These are phyloP conservation scores for Tripidium arundinaceum DNA, from an alignment of 202 grass and related monocot genomes.

Conservation along the genomic window DNA sequence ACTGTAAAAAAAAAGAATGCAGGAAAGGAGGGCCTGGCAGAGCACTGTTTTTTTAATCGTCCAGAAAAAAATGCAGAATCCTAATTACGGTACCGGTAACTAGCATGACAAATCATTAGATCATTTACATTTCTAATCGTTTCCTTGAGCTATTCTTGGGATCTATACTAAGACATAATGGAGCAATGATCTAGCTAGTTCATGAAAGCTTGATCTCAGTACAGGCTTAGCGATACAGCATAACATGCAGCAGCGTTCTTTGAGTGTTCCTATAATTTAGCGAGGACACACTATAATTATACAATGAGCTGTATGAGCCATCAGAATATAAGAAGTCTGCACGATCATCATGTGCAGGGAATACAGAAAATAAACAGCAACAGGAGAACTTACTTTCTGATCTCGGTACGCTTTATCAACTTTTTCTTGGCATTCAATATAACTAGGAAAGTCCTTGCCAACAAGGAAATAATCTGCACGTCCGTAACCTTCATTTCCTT, in stretches of 20 bases:
- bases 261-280: neutral
- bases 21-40: neutral
- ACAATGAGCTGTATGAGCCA: neutral
- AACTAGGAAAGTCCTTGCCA: constrained; percentile 96
- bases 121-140: neutral
- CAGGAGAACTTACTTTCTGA: constrained; percentile 57
- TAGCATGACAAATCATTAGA: neutral
- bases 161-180: neutral
- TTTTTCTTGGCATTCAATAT: constrained; percentile 91
- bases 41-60: neutral
- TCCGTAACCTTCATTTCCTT: constrained; percentile 95
- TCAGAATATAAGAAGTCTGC: constrained; percentile 1
- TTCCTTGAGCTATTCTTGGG: neutral
- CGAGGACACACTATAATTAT: neutral
- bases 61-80: neutral
- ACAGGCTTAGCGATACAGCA: neutral
- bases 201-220: constrained; percentile 15
- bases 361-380: neutral
- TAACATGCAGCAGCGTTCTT: neutral
- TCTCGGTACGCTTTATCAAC: constrained; percentile 87
- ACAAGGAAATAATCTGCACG: constrained; percentile 99
- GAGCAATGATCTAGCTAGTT: neutral
- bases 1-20: neutral
- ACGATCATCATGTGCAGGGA: neutral
- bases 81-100: neutral